Percentiles rank a stretch among this genome's conserved stretches.
These are phyloP conservation scores for Termitomyces sp. DNA, from an alignment of 768 basidiomycete species.

Conservation along the genomic window DNA sequence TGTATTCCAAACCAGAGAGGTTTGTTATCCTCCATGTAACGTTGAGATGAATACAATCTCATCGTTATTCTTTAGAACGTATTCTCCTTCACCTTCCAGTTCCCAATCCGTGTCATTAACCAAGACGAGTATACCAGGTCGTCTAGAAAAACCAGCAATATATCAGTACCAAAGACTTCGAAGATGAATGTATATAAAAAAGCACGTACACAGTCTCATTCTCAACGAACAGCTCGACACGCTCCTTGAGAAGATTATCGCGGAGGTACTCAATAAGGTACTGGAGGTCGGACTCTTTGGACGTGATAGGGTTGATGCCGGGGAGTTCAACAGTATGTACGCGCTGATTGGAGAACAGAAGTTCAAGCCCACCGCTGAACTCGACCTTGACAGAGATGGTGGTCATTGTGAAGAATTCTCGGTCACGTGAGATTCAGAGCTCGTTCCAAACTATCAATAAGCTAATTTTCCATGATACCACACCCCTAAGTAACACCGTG, in stretches of 20 bases:
- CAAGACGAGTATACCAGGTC: conserved; percentile 95
- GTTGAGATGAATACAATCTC: conserved; percentile 97
- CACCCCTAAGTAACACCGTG: too few species aligned
- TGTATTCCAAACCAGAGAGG: neutral
- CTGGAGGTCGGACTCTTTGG: conserved; percentile 49
- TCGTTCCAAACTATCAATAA: too few species aligned
- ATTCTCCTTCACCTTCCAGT: conserved; percentile 90
- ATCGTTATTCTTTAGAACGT: conserved; percentile 72
- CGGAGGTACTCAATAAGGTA: conserved; percentile 80
- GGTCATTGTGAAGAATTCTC: conserved; percentile 3
- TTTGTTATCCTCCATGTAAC: conserved; percentile 76
- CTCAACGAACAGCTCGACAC: conserved; percentile 88
- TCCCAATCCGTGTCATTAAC: conserved; percentile 99
- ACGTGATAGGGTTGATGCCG: conserved; percentile 15
- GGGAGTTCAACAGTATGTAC: conserved; percentile 57
- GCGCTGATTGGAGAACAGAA: conserved; percentile 73
- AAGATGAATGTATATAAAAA: neutral
- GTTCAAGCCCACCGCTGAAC: conserved; percentile 84
- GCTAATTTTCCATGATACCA: too few species aligned
- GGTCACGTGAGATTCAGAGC: too few species aligned
- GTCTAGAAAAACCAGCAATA: conserved; percentile 38
- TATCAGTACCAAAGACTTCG: neutral
- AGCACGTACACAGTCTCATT: conserved; percentile 75
- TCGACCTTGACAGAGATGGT: conserved; percentile 56
- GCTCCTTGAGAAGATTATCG: conserved; percentile 74